Evolutionary conservation across 2,329 filamentous ascomycete species (phyloP).

Genomic region (Pyrenophora tritici-repentis): DNA sequence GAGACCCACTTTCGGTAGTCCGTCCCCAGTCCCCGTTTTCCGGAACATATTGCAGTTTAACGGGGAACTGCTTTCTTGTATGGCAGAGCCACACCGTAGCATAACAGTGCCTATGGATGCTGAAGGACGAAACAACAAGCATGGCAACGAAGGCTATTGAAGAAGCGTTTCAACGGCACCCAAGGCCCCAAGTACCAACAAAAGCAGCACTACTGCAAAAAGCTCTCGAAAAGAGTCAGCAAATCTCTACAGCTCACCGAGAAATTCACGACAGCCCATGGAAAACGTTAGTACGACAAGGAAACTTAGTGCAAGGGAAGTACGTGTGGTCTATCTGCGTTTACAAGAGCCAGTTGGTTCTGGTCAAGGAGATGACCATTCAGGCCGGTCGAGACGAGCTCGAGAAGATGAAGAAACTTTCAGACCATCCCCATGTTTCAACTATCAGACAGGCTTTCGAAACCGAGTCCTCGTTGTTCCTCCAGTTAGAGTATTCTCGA

Average conservation of each 20-base stretch:
- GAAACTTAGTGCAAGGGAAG: background rate
- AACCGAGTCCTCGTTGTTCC: background rate
- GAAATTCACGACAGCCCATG: background rate
- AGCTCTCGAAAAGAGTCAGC: background rate
- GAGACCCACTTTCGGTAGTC: too few species aligned
- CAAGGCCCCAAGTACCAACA: slow-evolving; percentile 1
- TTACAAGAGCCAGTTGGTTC: too few species aligned
- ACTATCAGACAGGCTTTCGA: background rate
- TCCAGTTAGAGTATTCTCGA: slow-evolving; percentile 1
- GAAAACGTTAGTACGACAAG: background rate
- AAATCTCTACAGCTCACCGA: background rate
- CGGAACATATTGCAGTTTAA: too few species aligned
- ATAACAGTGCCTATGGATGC: too few species aligned
- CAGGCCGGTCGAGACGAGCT: too few species aligned
- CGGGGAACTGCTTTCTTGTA: too few species aligned
- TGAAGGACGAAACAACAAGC: too few species aligned
- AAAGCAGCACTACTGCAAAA: background rate
- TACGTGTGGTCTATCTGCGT: too few species aligned
- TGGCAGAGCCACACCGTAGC: background rate
- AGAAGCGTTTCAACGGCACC: background rate
- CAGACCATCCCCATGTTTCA: background rate
- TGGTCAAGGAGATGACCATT: too few species aligned
- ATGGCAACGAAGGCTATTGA: background rate
- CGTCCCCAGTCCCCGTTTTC: too few species aligned
- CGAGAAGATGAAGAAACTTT: background rate